A percentile compares a stretch with the other conserved stretches of the same genome.
Conservation (phyloP, 2,329 filamentous ascomycete species). For the Lasiodiplodia sp. region DNA sequence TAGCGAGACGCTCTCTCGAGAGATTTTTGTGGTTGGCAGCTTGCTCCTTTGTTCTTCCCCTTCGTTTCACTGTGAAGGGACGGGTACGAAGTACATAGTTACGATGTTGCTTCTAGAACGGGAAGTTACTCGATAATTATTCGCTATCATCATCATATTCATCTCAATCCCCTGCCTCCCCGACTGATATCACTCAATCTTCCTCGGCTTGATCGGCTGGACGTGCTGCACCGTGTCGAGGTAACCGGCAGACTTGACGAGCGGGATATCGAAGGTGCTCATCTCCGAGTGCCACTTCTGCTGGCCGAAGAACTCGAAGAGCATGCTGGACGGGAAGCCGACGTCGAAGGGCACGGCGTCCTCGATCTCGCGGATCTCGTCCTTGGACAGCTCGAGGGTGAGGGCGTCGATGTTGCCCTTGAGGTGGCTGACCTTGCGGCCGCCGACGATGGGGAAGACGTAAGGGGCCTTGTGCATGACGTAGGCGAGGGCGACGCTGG, state of each 20-base stretch:
- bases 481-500: constrained; percentile 73
- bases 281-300: constrained; percentile 40
- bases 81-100: not conserved
- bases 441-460: constrained; percentile 77
- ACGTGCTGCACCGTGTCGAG: constrained; percentile 37
- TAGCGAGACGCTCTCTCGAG: too few relatives aligned
- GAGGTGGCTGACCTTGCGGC: constrained; percentile 73
- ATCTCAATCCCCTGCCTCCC: not conserved
- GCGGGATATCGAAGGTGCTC: constrained; percentile 40
- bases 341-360: constrained; percentile 66
- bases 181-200: not conserved
- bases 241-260: constrained; percentile 40
- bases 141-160: not conserved
- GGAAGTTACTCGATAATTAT: not conserved
- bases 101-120: not conserved
- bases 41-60: not conserved
- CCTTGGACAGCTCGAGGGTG: constrained; percentile 62
- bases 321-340: constrained; percentile 71
- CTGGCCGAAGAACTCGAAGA: constrained; percentile 42
- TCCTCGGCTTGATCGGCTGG: constrained; percentile 29
- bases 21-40: too few relatives aligned
- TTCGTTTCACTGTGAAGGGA: too few relatives aligned
- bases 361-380: constrained; percentile 74
- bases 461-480: constrained; percentile 75
- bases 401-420: constrained; percentile 74